Base-by-base conservation (phyloP, 2,329 filamentous ascomycete genomes). In the Hypoxylon sp. region DNA sequence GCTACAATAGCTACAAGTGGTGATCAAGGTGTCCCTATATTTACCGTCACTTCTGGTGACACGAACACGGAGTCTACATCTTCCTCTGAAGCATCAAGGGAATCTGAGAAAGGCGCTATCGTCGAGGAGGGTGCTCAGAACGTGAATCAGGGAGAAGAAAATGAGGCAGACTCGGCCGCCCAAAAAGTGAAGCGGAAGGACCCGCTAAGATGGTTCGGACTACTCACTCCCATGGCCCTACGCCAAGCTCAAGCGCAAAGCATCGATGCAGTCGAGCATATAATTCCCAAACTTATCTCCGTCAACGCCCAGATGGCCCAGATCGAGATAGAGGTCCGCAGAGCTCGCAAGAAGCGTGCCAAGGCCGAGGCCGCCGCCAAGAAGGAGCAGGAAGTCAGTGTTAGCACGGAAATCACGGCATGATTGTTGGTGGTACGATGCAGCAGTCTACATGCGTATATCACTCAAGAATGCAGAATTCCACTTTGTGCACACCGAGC, bases 321-420 rank as follows among this genome's bases (percentile, higher is more conserved):
- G n/a, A 76, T 92, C 4, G 91, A 94, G 80, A 88, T 90, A 56
- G 86, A 91, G 71, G 89, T 95, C 59, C 84, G 90, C 38, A 82
- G 90, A 63, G 86, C 85, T 36, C 80, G 84, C 63, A 89, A 89
- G 80, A 84, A 77, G 78, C 80, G 85, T 36, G 82, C 82, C 25
- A 88, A 87, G 76, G 81, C 80, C 1, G 80, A 81, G 66, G 78
- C 76, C 2, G 78, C 77, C 11, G 74, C 75, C 19, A 81, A 77
- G 70, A 73, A 73, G 56, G 73, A 74, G 34, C 58, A 72, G 56
- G 58, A 60, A 21, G n/a, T 41, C 38, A 43, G 13, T 21, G 41
- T 34, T 46, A 23, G 57, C 45, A 45, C 58, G 41, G 68, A 65
- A 57, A 41, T 70, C 51, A 28, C 51, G 36, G 68, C 36, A 43